Percentiles rank a stretch among this genome's conserved stretches.
Conservation (phyloP, 352 stramenopile genomes). For the Pythium utonaiense region DNA sequence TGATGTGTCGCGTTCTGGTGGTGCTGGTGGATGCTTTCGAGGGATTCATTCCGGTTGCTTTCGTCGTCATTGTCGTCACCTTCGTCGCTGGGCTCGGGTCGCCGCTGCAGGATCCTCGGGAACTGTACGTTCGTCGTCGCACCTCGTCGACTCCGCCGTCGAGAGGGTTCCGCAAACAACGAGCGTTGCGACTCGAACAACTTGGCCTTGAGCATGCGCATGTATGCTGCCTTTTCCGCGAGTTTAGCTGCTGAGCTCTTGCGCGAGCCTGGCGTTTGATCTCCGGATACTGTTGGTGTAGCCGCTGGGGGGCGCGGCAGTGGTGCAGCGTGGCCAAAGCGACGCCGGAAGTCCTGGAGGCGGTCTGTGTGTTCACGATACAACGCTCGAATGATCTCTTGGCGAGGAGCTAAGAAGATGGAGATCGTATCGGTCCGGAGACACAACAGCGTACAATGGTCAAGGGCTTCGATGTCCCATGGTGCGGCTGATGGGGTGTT, state of each 20-base stretch:
- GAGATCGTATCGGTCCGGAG: constrained; percentile 54
- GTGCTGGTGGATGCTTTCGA: neutral
- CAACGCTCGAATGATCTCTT: constrained; percentile 47
- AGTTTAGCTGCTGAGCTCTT: neutral
- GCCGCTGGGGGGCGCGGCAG: neutral
- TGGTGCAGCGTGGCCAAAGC: constrained; percentile 27
- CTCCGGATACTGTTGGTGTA: neutral
- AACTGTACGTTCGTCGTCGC: constrained; percentile 24
- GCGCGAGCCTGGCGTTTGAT: neutral
- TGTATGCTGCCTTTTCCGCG: constrained; percentile 13
- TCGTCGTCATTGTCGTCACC: constrained; percentile 1
- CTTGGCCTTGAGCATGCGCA: constrained; percentile 13
- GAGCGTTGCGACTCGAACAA: constrained; percentile 15
- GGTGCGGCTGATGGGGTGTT: constrained; percentile 35
- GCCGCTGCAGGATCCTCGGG: constrained; percentile 37
- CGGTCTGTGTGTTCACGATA: constrained; percentile 41
- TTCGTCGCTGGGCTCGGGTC: constrained; percentile 18
- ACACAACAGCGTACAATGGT: constrained; percentile 55
- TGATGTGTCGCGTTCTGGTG: neutral
- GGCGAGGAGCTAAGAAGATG: constrained; percentile 47
- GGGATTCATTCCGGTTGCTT: neutral
- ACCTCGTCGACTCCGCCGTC: constrained; percentile 4
- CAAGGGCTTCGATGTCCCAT: constrained; percentile 61
- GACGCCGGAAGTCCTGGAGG: constrained; percentile 40
- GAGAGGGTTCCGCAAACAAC: neutral